Evolutionary conservation across 2,329 filamentous ascomycete species (phyloP).

Genomic region (Acrocalymma vagum): DNA sequence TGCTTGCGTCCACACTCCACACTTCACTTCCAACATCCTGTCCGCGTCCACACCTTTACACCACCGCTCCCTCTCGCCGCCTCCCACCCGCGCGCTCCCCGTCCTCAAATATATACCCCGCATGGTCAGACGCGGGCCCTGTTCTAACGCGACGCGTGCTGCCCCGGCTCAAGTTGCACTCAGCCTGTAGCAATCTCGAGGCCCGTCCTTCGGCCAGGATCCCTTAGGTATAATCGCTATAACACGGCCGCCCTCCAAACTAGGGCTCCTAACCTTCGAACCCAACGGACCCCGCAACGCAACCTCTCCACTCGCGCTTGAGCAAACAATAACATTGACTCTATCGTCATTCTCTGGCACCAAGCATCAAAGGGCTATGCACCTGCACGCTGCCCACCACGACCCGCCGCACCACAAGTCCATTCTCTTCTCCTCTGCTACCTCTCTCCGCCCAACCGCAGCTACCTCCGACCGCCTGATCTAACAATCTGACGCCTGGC

Average conservation of each 20-base stretch:
- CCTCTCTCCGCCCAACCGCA: slow-evolving; percentile 19
- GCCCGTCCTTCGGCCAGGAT: slow-evolving; percentile 36
- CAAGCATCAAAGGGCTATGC: slow-evolving; percentile 12
- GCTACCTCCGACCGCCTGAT: slow-evolving; percentile 9
- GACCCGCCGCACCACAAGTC: too few species aligned
- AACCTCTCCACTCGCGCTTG: slow-evolving; percentile 25
- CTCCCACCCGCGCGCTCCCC: slow-evolving; percentile 15
- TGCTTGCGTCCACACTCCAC: too few species aligned
- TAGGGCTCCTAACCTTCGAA: too few species aligned
- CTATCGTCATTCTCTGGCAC: slow-evolving; percentile 10
- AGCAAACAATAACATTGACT: slow-evolving; percentile 25
- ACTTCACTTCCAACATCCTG: neutral
- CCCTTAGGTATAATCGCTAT: slow-evolving; percentile 33
- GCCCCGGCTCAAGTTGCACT: slow-evolving; percentile 4
- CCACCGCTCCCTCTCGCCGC: slow-evolving; percentile 15
- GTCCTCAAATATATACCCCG: slow-evolving; percentile 14
- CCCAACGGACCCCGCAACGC: slow-evolving; percentile 31
- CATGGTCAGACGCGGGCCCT: slow-evolving; percentile 21
- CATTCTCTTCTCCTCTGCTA: too few species aligned
- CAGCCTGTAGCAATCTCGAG: slow-evolving; percentile 22
- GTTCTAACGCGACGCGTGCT: slow-evolving; percentile 18
- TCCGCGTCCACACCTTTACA: neutral
- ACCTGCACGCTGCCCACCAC: slow-evolving; percentile 29
- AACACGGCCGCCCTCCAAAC: slow-evolving; percentile 18
- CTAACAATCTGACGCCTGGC: slow-evolving; percentile 6